These are phyloP conservation scores for Lizonia empirigonia DNA, from an alignment of 2,329 filamentous ascomycete species.

Conservation along the genomic window DNA sequence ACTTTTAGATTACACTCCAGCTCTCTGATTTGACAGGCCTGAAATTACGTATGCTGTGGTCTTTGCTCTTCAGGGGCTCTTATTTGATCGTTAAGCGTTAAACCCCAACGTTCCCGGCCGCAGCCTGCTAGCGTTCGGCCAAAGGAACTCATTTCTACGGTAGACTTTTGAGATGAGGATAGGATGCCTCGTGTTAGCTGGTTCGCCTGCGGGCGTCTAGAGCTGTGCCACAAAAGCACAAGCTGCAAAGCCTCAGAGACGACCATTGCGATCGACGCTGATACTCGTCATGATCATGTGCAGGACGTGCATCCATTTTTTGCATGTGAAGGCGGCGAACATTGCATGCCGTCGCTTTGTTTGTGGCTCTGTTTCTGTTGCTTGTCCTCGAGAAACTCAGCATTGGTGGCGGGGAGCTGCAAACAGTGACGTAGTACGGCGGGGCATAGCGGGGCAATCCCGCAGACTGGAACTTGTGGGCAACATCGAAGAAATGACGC, in stretches of 20 bases:
- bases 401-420: constrained; percentile 10
- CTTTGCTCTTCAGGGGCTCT: too few species aligned
- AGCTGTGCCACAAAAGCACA: constrained; percentile 12
- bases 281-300: background rate
- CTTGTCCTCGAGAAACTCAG: constrained; percentile 5
- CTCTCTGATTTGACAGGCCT: too few species aligned
- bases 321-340: constrained; percentile 5
- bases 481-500: constrained; percentile 18
- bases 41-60: too few species aligned
- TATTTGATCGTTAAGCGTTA: too few species aligned
- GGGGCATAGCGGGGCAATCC: constrained; percentile 8
- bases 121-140: too few species aligned
- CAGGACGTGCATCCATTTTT: background rate
- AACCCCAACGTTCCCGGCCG: too few species aligned
- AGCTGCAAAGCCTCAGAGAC: constrained; percentile 3
- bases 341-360: constrained; percentile 9
- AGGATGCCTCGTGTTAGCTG: constrained; percentile 11
- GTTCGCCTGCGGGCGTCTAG: constrained; percentile 11
- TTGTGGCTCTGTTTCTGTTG: constrained; percentile 15
- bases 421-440: constrained; percentile 11
- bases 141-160: too few species aligned
- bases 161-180: constrained; percentile 8
- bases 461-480: constrained; percentile 13
- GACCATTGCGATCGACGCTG: background rate
- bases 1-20: too few species aligned